Conservation (phyloP, 169 alveolate species). For the Plasmodium adleri region DNA sequence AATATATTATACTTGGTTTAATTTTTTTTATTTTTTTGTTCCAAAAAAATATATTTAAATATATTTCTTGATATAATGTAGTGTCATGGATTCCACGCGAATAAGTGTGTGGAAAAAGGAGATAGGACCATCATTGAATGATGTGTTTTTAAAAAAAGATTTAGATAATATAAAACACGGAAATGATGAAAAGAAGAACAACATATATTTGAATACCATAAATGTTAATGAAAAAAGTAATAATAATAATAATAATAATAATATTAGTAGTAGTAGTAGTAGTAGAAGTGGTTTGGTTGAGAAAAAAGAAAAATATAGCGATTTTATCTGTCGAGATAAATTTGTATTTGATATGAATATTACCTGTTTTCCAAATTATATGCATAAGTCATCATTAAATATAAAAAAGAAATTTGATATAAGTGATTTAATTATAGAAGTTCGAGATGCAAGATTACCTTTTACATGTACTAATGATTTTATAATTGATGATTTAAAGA, state of each 20-base stretch:
- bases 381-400: conserved; percentile 69
- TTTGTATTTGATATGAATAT: conserved; percentile 58
- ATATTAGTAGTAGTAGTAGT: background rate
- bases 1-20: too few relatives aligned
- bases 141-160: conserved; percentile 47
- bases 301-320: conserved; percentile 17
- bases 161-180: conserved; percentile 13
- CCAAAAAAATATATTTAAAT: background rate
- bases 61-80: background rate
- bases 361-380: conserved; percentile 73
- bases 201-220: conserved; percentile 9
- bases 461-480: conserved; percentile 77
- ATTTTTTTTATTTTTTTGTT: too few relatives aligned
- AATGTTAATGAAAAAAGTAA: background rate
- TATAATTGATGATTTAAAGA: conserved; percentile 38
- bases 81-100: conserved; percentile 15
- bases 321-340: conserved; percentile 44
- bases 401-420: conserved; percentile 68
- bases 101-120: conserved; percentile 77
- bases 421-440: conserved; percentile 74
- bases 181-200: background rate
- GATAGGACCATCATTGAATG: conserved; percentile 46
- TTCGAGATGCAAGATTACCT: conserved; percentile 82
- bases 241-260: background rate
- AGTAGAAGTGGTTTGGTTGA: background rate